A percentile compares a stretch with the other conserved stretches of the same genome.
These are phyloP conservation scores for Danielia oregonensis DNA, from an alignment of 805 yeast genomes.

Conservation along the genomic window DNA sequence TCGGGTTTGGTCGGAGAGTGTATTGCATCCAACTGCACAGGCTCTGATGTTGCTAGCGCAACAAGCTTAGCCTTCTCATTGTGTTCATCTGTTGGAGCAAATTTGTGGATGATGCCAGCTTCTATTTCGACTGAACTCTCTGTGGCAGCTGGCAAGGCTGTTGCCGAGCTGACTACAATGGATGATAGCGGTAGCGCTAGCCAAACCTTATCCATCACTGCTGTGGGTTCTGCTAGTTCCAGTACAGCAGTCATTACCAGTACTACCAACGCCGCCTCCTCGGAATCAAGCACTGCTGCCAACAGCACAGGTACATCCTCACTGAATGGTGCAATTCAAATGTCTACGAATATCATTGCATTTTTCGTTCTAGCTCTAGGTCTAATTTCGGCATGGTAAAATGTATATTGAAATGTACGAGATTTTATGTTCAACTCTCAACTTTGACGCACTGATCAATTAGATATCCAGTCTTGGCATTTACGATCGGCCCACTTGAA, in stretches of 20 bases:
- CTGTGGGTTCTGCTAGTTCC: slow-evolving; percentile 4
- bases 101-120: slow-evolving; percentile 44
- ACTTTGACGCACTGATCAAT: too few species aligned
- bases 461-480: too few species aligned
- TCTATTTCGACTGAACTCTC: slow-evolving; percentile 29
- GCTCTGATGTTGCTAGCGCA: slow-evolving; percentile 33
- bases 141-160: slow-evolving; percentile 19
- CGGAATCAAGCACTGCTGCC: not conserved
- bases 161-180: not conserved
- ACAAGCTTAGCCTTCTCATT: slow-evolving; percentile 41
- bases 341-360: too few species aligned
- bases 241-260: slow-evolving; percentile 3
- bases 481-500: too few species aligned
- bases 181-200: not conserved
- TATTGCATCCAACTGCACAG: slow-evolving; percentile 35
- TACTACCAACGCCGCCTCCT: slow-evolving; percentile 1
- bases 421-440: too few species aligned
- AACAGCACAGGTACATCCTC: not conserved
- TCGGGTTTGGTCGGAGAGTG: slow-evolving; percentile 42
- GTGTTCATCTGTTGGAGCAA: slow-evolving; percentile 40
- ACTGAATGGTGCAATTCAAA: too few species aligned
- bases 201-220: slow-evolving; percentile 5
- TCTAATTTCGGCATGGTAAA: too few species aligned
- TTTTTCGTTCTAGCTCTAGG: too few species aligned
- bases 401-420: too few species aligned